Percentiles rank a stretch among this genome's conserved stretches.
Conservation (phyloP, 1,284 basidiomycete genomes). For the Peniophora sp. region DNA sequence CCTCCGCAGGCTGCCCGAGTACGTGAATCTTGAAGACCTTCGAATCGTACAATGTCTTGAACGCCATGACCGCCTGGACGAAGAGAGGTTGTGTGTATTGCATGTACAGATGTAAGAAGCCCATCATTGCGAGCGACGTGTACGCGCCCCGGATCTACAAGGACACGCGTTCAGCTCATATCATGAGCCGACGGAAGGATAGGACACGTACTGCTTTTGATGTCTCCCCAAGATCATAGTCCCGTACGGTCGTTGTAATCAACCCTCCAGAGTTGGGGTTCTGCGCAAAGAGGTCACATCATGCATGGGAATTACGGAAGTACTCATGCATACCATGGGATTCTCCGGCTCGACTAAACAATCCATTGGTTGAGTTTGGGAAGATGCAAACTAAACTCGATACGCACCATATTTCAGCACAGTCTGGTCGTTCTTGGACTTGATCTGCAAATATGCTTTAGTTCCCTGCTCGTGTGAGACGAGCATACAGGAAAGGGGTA, state of each 20-base stretch:
- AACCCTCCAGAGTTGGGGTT: constrained; percentile 71
- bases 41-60: constrained; percentile 83
- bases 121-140: constrained; percentile 84
- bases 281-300: constrained; percentile 24
- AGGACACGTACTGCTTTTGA: constrained; percentile 64
- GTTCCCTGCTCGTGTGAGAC: neutral
- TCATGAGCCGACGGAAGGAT: neutral
- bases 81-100: constrained; percentile 90
- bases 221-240: constrained; percentile 87
- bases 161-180: neutral
- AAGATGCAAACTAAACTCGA: constrained; percentile 1
- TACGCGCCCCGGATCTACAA: constrained; percentile 61
- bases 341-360: constrained; percentile 50
- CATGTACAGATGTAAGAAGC: constrained; percentile 82
- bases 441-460: constrained; percentile 49
- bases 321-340: constrained; percentile 43
- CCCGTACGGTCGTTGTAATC: constrained; percentile 86
- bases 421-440: constrained; percentile 91
- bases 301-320: neutral
- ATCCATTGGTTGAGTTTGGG: constrained; percentile 11
- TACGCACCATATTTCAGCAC: constrained; percentile 85
- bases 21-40: constrained; percentile 78
- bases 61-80: constrained; percentile 84
- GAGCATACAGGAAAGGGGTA: constrained; percentile 4
- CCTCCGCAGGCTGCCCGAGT: constrained; percentile 69